Conservation (phyloP, 345 rosid species). For the Populus davidiana region DNA sequence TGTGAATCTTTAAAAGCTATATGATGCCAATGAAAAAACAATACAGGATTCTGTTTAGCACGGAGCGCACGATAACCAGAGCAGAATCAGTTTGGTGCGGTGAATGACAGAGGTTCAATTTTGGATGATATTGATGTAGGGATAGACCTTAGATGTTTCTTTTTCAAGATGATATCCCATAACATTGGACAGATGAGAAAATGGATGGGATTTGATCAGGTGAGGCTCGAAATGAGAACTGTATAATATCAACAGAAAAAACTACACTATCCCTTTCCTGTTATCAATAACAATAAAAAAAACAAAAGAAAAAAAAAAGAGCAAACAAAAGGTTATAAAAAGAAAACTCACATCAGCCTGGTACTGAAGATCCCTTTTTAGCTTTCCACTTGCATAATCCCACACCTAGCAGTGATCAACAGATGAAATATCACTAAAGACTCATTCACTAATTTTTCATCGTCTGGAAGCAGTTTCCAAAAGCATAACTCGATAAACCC, state of each 20-base stretch:
- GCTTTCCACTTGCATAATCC: slow-evolving; percentile 97
- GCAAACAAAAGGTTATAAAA: background rate
- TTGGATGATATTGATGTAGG: background rate
- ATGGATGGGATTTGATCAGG: background rate
- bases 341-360: slow-evolving; percentile 65
- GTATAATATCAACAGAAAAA: background rate
- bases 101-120: background rate
- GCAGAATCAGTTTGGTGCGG: background rate
- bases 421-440: slow-evolving; percentile 17
- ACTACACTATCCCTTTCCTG: background rate
- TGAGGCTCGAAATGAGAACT: background rate
- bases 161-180: background rate
- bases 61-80: background rate
- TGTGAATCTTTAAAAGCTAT: background rate
- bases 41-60: background rate
- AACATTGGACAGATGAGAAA: background rate
- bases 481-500: slow-evolving; percentile 84
- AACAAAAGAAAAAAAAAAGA: slow-evolving; percentile 6
- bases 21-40: background rate
- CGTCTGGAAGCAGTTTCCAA: slow-evolving; percentile 3
- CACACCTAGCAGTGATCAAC: slow-evolving; percentile 58
- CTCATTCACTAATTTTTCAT: slow-evolving; percentile 14
- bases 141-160: background rate
- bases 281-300: background rate
- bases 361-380: slow-evolving; percentile 96